Evolutionary conservation across 2,329 filamentous ascomycete species (phyloP).

Genomic region (Onygena corvina): DNA sequence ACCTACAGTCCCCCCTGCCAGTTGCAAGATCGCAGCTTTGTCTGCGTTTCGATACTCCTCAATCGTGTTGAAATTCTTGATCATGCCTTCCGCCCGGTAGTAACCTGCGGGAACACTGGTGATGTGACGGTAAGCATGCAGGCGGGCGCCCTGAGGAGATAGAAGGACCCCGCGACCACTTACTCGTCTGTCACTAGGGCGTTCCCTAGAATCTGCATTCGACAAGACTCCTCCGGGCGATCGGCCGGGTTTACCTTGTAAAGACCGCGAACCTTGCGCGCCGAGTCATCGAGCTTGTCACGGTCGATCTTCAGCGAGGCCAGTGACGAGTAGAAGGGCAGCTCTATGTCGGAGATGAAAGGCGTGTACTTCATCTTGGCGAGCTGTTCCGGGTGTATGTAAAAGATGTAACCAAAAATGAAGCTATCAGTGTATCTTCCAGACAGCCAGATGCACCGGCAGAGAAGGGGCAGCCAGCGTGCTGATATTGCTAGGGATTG

Average conservation of each 20-base stretch:
- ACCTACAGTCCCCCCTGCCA: conserved; percentile 62
- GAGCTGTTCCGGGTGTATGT: not conserved
- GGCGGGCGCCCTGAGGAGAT: not conserved
- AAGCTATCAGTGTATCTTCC: not conserved
- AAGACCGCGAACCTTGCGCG: conserved; percentile 70
- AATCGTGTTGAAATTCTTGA: conserved; percentile 91
- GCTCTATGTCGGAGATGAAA: conserved; percentile 86
- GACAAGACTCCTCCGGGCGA: conserved; percentile 62
- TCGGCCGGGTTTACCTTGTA: conserved; percentile 72
- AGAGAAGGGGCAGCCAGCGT: not conserved
- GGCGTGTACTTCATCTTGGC: conserved; percentile 61
- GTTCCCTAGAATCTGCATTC: conserved; percentile 80
- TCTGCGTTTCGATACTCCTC: conserved; percentile 83
- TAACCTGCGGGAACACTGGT: conserved; percentile 54
- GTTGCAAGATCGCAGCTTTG: conserved; percentile 63
- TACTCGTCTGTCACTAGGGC: conserved; percentile 75
- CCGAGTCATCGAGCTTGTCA: conserved; percentile 91
- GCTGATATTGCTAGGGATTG: not conserved
- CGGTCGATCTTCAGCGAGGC: conserved; percentile 89
- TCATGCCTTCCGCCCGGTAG: conserved; percentile 79
- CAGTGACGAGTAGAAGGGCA: conserved; percentile 89
- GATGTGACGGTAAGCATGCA: not conserved
- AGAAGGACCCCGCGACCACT: conserved; percentile 23
- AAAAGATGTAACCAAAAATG: not conserved
- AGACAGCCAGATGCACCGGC: not conserved